Base-by-base conservation (phyloP, 176 grass and related monocot species). In the Carex kokanica region DNA sequence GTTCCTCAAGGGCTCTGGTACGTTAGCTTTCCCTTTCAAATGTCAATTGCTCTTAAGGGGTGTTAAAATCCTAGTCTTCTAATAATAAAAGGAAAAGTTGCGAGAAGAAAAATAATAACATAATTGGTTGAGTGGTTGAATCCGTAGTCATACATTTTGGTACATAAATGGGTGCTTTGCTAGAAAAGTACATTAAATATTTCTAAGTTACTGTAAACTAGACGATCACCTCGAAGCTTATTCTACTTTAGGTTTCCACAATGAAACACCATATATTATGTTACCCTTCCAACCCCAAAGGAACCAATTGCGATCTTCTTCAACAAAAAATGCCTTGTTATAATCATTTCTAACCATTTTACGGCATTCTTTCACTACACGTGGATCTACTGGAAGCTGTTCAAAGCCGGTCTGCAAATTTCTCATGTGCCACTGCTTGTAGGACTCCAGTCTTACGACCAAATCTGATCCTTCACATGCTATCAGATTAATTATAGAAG, bases 241-340 rank as follows among this genome's bases (percentile, higher is more conserved):
- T 43, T 21, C 27, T 40, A 38, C 36, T 38, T 75, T 12, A 57
- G 81, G 78, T 64, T 85, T 81, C 87, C 87, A 88, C 51, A 41
- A 53, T 8, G 65, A 85, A 17, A 85, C 4, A 8, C 77, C 75
- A 74, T 73, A 81, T 0, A 81, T 5, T 57, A 82, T 53, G 14
- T 64, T 82, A 24, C 87, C 83, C 40, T 85, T 88, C 83, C 87
- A 88, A 52, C 87, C 77, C 36, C 73, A 65, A 6, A 88, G 75
- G 49, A 88, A 54, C 87, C 87, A 88, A 13, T 79, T 64, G 21
- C 65, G 12, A 31, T 85, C 77, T 81, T 88, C 77, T 31, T 67
- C 83, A n/a, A 23, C 11, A 47, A 88, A 40, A 52, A 85, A 88
- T 20, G 80, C 56, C 18, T 82, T 51, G 67, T 75, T 52, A 40